A percentile compares a stretch with the other conserved stretches of the same genome.
Evolutionary conservation across 1,139 yeast genomes (phyloP).

Genomic region (Hansenula sp.): DNA sequence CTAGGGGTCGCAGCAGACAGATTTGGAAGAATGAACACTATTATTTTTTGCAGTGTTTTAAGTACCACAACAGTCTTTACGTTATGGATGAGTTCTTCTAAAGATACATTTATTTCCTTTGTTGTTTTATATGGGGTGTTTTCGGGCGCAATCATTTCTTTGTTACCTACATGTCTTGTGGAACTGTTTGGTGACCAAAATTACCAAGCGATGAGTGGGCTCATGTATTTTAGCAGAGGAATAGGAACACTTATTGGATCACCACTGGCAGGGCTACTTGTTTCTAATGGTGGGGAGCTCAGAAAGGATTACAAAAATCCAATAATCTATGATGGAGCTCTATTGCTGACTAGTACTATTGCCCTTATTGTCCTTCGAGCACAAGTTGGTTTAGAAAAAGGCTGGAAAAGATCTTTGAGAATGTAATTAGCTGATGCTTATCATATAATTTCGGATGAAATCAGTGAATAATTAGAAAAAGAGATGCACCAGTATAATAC

Average conservation of each 20-base stretch:
- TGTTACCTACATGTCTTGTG: constrained; percentile 35
- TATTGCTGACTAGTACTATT: constrained; percentile 23
- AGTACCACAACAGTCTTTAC: constrained; percentile 31
- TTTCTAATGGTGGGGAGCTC: constrained; percentile 12
- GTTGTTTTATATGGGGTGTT: constrained; percentile 35
- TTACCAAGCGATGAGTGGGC: constrained; percentile 20
- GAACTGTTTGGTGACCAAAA: constrained; percentile 35
- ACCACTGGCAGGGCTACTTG: constrained; percentile 31
- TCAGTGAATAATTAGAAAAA: no score
- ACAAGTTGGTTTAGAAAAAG: no score
- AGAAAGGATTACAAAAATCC: constrained; percentile 24
- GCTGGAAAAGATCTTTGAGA: not conserved
- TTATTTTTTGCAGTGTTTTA: constrained; percentile 30
- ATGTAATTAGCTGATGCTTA: no score
- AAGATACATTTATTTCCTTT: constrained; percentile 31
- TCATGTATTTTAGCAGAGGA: constrained; percentile 32
- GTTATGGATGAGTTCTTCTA: constrained; percentile 31
- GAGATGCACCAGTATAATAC: no score
- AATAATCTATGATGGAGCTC: constrained; percentile 27
- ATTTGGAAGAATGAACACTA: constrained; percentile 35
- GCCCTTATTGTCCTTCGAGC: constrained; percentile 9
- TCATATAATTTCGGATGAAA: no score
- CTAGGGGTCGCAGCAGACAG: constrained; percentile 35
- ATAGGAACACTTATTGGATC: constrained; percentile 31
- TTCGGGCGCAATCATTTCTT: constrained; percentile 36